Conservation (phyloP, 1,284 basidiomycete species). For the Puccinia brachypodii region DNA sequence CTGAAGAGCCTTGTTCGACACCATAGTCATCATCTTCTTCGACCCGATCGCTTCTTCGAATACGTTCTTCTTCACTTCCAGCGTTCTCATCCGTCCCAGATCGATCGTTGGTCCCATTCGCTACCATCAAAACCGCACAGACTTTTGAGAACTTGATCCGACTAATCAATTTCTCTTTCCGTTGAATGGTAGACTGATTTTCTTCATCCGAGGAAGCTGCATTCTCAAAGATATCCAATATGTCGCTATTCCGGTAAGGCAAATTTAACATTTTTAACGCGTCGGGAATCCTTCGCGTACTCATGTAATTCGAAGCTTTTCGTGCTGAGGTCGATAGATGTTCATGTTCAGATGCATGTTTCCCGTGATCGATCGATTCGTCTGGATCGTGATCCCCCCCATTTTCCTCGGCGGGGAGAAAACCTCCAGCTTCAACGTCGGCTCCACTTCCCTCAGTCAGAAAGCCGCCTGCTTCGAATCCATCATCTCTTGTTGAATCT, state of each 20-base stretch:
- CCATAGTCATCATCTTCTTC: conserved; percentile 1
- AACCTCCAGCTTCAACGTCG: not conserved
- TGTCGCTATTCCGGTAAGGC: conserved; percentile 32
- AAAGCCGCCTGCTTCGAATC: not conserved
- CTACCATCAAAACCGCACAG: conserved; percentile 36
- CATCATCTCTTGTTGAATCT: not conserved
- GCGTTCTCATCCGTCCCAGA: not conserved
- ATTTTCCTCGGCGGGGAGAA: not conserved
- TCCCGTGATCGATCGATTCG: not conserved
- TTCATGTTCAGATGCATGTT: not conserved
- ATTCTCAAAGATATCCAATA: conserved; percentile 33
- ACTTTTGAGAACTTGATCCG: conserved; percentile 32
- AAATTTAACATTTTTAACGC: conserved; percentile 26
- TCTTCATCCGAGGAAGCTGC: conserved; percentile 36
- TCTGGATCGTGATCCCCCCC: not conserved
- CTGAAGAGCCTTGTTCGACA: not conserved
- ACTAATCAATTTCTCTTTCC: conserved; percentile 12
- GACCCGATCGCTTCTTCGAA: not conserved
- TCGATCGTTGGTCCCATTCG: not conserved
- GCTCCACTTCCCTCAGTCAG: not conserved
- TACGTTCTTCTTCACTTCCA: conserved; percentile 9
- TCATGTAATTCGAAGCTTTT: not conserved
- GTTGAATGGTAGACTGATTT: not conserved
- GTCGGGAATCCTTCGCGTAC: conserved; percentile 7
- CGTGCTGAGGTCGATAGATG: not conserved